Base-by-base conservation (phyloP, 1,284 basidiomycete genomes). In the Ceratorhiza oryzae-sativae region DNA sequence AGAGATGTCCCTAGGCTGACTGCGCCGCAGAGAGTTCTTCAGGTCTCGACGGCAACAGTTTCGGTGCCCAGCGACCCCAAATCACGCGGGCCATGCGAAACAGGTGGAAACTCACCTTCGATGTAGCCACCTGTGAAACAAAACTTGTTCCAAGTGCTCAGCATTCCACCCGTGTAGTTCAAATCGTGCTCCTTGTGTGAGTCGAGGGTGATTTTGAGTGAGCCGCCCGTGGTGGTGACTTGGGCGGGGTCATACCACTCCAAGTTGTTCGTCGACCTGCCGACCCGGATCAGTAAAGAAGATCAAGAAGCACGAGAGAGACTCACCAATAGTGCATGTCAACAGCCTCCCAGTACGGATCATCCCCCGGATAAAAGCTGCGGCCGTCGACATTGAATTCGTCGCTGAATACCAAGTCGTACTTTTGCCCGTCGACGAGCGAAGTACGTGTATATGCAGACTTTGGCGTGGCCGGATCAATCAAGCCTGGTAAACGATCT, bases 291-390 rank as follows among this genome's bases (percentile, higher is more conserved):
- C 42, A 45, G 42, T 9, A 45, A 45, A 45, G 3, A 8, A 45
- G 15, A 8, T 10, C 18, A 18, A 45, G 12, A 9, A 42, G 10
- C 3, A 18, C n/a, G 18, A 27, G 13, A 34, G 25, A 27, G 39
- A 45, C 42, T 18, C 9, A 45, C 90, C 90, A 92, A 77, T 91
- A 92, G 80, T 91, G 88, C 27, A 92, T 79, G 77, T 93, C 88
- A 13, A 84, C 88, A 4, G 90, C 91, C 78, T 92, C 90, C 91
- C 91, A 91, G 77, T 89, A 89, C 3, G 87, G 84, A 73, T 88
- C 86, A 71, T 88, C 85, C 1, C 67, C 63, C 6, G 81, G 77
- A 75, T 80, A 84, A 73, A 85, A 85, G 1, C 82, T 82, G 55
- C 84, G 76, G 78, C 88, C 88, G 5, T 86, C 85, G 42, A 81